Percentiles rank a stretch among this genome's conserved stretches.
Evolutionary conservation across 1,139 yeast species (phyloP).

Genomic region (Protomyces gravidus): DNA sequence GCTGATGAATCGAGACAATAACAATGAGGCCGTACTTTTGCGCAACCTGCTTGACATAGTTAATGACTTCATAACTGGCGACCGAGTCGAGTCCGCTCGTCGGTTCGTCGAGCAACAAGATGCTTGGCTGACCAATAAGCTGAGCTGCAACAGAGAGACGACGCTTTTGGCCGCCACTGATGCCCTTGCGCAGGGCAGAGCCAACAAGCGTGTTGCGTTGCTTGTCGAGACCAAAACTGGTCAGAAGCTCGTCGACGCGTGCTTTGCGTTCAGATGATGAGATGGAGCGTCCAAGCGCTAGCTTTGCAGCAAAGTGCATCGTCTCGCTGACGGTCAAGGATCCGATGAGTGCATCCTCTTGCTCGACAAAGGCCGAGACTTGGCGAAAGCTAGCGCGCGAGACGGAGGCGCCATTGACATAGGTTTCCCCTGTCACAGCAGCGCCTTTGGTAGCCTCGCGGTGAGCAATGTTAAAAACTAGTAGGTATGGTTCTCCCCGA

Average conservation of each 20-base stretch:
- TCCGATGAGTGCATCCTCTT: conserved; percentile 55
- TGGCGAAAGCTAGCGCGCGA: conserved; percentile 57
- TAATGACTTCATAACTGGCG: conserved; percentile 63
- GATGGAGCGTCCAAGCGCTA: conserved; percentile 36
- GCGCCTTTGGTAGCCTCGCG: conserved; percentile 45
- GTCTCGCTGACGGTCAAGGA: conserved; percentile 55
- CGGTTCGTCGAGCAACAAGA: conserved; percentile 79
- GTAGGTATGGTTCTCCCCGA: too few relatives aligned
- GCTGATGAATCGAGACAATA: conserved; percentile 75
- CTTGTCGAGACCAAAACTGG: conserved; percentile 42
- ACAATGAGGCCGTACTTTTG: conserved; percentile 66
- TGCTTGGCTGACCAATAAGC: conserved; percentile 67
- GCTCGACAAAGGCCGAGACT: conserved; percentile 57
- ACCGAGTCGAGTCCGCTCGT: conserved; percentile 84
- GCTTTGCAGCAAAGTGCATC: conserved; percentile 52
- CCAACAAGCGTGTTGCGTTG: conserved; percentile 45
- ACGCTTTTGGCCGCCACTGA: conserved; percentile 84
- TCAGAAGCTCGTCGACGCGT: conserved; percentile 51
- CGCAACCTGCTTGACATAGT: conserved; percentile 56
- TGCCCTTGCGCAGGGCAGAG: conserved; percentile 49
- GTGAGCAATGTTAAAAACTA: too few relatives aligned
- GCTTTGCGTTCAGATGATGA: conserved; percentile 47
- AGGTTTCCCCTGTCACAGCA: conserved; percentile 72
- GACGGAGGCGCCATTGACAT: conserved; percentile 64
- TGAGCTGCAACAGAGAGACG: conserved; percentile 75